Percentiles rank a stretch among this genome's conserved stretches.
Conservation (phyloP, 495 filamentous ascomycete genomes). For the Neurospora discreta region DNA sequence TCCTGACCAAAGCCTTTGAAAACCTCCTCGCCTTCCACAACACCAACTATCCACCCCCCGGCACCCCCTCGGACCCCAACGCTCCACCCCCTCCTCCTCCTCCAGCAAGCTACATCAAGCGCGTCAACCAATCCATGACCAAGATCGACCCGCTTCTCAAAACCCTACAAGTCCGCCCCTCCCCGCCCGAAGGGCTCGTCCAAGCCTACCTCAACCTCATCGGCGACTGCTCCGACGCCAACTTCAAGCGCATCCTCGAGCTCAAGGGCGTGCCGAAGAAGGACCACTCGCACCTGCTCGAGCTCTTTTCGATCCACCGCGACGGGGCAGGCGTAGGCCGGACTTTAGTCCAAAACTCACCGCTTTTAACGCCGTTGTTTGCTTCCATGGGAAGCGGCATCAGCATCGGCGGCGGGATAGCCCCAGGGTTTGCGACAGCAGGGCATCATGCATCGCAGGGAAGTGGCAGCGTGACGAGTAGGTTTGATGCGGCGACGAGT, state of each 20-base stretch:
- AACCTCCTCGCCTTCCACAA: conserved; percentile 50
- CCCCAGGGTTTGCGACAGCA: conserved; percentile 2
- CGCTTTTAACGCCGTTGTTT: conserved; percentile 51
- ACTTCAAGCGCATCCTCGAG: conserved; percentile 95
- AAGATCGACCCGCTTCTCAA: conserved; percentile 90
- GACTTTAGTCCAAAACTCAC: conserved; percentile 45
- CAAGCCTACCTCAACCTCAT: conserved; percentile 96
- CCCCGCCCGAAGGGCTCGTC: conserved; percentile 84
- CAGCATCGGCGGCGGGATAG: conserved; percentile 5
- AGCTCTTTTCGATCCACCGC: conserved; percentile 78
- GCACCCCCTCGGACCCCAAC: conserved; percentile 22
- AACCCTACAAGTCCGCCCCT: conserved; percentile 87
- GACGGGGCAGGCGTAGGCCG: conserved; percentile 47
- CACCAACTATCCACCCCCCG: conserved; percentile 12
- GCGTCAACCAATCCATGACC: conserved; percentile 71
- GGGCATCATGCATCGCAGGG: conserved; percentile 24
- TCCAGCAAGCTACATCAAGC: conserved; percentile 65
- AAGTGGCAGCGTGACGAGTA: conserved; percentile 40
- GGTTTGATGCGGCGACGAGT: conserved; percentile 62
- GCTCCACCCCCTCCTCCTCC: conserved; percentile 28
- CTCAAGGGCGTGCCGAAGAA: conserved; percentile 76
- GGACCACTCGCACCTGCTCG: conserved; percentile 74
- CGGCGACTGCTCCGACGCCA: conserved; percentile 77
- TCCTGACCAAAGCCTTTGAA: conserved; percentile 71
- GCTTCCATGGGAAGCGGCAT: conserved; percentile 15